phyloP scores from a whole-genome alignment of 2,329 filamentous ascomycete species.

The Truncatella angustata region DNA sequence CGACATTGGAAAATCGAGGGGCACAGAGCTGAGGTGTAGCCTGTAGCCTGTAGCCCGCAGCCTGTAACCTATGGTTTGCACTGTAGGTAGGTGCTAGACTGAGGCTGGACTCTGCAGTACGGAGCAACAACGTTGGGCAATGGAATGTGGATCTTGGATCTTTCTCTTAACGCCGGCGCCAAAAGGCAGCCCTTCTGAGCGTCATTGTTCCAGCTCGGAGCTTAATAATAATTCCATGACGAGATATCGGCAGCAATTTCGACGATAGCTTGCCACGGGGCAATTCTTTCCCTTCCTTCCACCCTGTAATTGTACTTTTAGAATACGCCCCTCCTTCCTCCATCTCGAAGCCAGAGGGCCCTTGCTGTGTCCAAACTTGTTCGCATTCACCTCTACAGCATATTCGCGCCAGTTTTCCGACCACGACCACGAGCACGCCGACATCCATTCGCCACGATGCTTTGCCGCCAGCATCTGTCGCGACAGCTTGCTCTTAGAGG shows the following conservation, averaged over 20 bases:
- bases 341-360: neutral
- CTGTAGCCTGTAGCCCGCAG: no score
- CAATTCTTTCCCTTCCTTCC: neutral
- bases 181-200: constrained; percentile 5
- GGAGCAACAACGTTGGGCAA: no score
- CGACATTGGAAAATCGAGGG: no score
- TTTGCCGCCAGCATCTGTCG: constrained; percentile 31
- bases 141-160: neutral
- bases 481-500: constrained; percentile 25
- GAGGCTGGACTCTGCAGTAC: no score
- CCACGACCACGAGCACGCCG: neutral
- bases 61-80: no score
- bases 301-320: neutral
- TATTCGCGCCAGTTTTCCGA: constrained; percentile 3
- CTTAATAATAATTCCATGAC: constrained; percentile 7
- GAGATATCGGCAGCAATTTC: constrained; percentile 5
- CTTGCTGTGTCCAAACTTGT: neutral
- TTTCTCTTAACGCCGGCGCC: neutral
- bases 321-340: neutral
- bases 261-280: constrained; percentile 6
- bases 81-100: no score
- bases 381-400: neutral
- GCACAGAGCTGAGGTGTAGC: no score
- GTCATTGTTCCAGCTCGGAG: constrained; percentile 11
- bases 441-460: constrained; percentile 25